Base-by-base conservation (phyloP, 164 flowering plant species). In the Dillenia suffruticosa region DNA sequence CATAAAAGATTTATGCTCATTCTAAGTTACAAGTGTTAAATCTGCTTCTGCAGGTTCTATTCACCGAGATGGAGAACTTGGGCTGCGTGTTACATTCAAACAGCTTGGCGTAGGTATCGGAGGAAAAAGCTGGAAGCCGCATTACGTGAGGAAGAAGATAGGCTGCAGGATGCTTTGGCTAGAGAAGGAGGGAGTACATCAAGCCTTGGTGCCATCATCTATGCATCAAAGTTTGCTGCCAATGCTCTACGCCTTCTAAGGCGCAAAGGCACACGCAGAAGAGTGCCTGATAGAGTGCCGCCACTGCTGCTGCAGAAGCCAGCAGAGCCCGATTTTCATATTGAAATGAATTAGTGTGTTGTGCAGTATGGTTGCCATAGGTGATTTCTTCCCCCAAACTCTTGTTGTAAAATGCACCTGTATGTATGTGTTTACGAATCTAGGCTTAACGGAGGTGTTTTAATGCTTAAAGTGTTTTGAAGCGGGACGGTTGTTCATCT, bases 51-150 rank as follows among this genome's bases (percentile, higher is more conserved):
- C 70, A 81, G 98, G 73, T 79, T 86, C 62, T 89, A 92, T 76
- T 94, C 99, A 0, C 90, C 79, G 67, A 96, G 89, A 32, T 91
- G 97, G 99, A 85, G 96, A 69, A 88, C 98, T 1, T 92, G 96
- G 97, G 97, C 96, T 2, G 97, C 98, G 9, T 87, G 92, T 68
- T 92, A 87, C 58, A 81, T 92, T 50, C 98, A 92, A 65, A 97
- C 92, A 14, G 98, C 96, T 0, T 92, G 98, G 96, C 78, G 96
- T 2, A 63, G 97, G 2, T 67, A 92, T 49, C 44, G 69, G 9
- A 84, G 77, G 76, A 89, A 85, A 80, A 92, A 86, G 72, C 54
- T 81, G 12, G 95, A 86, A 59, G 86, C 84, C 58, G 71, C 89
- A 5, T 78, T 89, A 11, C 74, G 70, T 22, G 90, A 72, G 63